These are phyloP conservation scores for Chlamydomonas reinhardtii DNA, from an alignment of 163 green algal species.

Conservation along the genomic window DNA sequence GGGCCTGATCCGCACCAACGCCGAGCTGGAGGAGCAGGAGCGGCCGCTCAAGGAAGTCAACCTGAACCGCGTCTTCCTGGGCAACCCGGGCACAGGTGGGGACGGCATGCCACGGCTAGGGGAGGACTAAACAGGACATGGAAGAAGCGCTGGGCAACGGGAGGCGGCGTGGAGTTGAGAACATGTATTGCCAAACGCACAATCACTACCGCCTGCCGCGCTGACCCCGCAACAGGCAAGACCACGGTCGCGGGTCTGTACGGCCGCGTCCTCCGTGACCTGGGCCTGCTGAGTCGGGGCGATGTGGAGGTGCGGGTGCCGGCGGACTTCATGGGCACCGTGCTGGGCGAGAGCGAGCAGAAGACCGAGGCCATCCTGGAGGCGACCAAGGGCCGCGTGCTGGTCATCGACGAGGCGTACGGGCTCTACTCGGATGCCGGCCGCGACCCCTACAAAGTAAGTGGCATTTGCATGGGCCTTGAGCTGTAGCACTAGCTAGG, in stretches of 20 bases:
- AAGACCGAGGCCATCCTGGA: conserved; percentile 66
- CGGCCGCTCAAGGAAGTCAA: conserved; percentile 56
- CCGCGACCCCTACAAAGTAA: conserved; percentile 20
- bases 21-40: conserved; percentile 66
- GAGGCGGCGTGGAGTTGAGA: too few species aligned
- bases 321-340: conserved; percentile 63
- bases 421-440: conserved; percentile 39
- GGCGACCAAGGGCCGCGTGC: conserved; percentile 57
- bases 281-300: conserved; percentile 67
- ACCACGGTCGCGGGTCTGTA: conserved; percentile 69
- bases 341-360: conserved; percentile 62
- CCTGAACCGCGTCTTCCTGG: conserved; percentile 70
- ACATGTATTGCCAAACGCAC: too few species aligned
- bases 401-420: conserved; percentile 74
- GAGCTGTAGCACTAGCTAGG: too few species aligned
- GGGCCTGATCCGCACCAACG: conserved; percentile 59
- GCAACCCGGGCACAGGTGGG: conserved; percentile 69
- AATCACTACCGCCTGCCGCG: too few species aligned
- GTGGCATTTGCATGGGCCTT: neutral
- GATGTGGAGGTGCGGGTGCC: conserved; percentile 64
- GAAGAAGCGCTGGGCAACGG: too few species aligned
- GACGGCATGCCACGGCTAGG: too few species aligned
- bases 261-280: conserved; percentile 58
- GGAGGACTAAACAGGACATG: too few species aligned
- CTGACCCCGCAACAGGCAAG: too few species aligned